Evolutionary conservation across 345 rosid genomes (phyloP).

Genomic region (Cardiospermum halicacabum): DNA sequence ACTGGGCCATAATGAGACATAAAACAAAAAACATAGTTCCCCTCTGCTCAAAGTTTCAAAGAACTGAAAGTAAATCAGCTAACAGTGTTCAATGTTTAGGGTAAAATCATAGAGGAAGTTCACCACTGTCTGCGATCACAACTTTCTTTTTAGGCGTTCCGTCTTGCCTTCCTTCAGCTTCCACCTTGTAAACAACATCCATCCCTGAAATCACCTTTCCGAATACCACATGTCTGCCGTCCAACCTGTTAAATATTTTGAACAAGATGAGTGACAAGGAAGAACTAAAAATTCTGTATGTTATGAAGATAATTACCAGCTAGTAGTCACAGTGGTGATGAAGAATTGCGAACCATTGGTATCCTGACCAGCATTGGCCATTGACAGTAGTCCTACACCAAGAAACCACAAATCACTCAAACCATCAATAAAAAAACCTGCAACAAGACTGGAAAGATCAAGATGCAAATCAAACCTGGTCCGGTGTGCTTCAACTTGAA

Average conservation of each 20-base stretch:
- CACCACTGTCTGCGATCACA: constrained; percentile 85
- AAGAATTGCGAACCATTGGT: constrained; percentile 97
- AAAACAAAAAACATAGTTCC: too few relatives aligned
- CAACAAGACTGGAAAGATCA: not conserved
- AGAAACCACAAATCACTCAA: not conserved
- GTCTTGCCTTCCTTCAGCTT: constrained; percentile 84
- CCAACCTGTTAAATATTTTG: constrained; percentile 61
- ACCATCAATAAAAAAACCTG: not conserved
- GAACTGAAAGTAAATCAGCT: not conserved
- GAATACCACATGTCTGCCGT: constrained; percentile 90
- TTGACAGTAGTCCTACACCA: constrained; percentile 62
- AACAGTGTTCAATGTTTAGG: not conserved
- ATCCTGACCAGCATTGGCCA: constrained; percentile 94
- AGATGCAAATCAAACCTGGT: constrained; percentile 50
- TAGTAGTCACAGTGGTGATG: constrained; percentile 86
- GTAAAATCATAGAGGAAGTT: constrained; percentile 55
- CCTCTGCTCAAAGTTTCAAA: too few relatives aligned
- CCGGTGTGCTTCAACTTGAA: constrained; percentile 96
- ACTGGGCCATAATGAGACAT: too few relatives aligned
- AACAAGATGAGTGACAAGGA: not conserved
- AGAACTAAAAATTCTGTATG: too few relatives aligned
- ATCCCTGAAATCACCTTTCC: constrained; percentile 96
- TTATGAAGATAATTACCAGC: constrained; percentile 52
- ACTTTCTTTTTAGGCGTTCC: constrained; percentile 91
- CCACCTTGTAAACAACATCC: constrained; percentile 90